A percentile compares a stretch with the other conserved stretches of the same genome.
Conservation (phyloP, 345 rosid genomes). For the Arabidopsis suecica region DNA sequence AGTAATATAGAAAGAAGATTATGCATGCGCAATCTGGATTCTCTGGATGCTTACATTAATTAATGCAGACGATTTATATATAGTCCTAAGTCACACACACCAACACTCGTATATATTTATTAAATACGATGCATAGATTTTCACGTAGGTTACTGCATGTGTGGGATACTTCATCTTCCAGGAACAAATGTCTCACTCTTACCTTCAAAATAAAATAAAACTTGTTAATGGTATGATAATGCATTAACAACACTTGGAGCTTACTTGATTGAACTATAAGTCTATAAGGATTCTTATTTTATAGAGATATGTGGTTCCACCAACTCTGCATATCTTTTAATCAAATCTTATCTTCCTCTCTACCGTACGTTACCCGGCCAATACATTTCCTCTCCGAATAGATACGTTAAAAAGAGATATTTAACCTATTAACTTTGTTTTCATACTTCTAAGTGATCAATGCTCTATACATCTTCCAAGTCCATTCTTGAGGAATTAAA, state of each 20-base stretch:
- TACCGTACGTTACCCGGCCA: slow-evolving; percentile 42
- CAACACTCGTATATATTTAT: slow-evolving; percentile 4
- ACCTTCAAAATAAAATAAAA: slow-evolving; percentile 25
- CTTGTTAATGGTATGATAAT: slow-evolving; percentile 14
- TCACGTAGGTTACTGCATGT: slow-evolving; percentile 48
- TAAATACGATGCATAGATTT: slow-evolving; percentile 36
- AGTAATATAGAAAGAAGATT: slow-evolving; percentile 27
- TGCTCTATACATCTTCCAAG: no score
- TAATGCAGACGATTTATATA: slow-evolving; percentile 6
- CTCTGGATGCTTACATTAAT: neutral
- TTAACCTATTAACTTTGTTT: neutral
- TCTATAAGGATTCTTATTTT: slow-evolving; percentile 3
- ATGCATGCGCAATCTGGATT: slow-evolving; percentile 41
- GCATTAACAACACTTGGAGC: slow-evolving; percentile 31
- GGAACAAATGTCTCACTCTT: slow-evolving; percentile 45
- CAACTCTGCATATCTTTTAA: slow-evolving; percentile 35
- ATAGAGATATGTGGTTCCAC: slow-evolving; percentile 40
- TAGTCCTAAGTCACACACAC: neutral
- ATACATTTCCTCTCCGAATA: slow-evolving; percentile 30
- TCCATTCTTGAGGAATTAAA: neutral
- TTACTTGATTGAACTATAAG: slow-evolving; percentile 35
- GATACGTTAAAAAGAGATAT: slow-evolving; percentile 28
- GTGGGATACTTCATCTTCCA: slow-evolving; percentile 44
- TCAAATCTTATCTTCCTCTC: slow-evolving; percentile 40
- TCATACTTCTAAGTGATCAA: neutral